Evolutionary conservation across 2,329 filamentous ascomycete species (phyloP), one percentile per base, ranked within the genome.

Genomic region (Xylaria sp.): DNA sequence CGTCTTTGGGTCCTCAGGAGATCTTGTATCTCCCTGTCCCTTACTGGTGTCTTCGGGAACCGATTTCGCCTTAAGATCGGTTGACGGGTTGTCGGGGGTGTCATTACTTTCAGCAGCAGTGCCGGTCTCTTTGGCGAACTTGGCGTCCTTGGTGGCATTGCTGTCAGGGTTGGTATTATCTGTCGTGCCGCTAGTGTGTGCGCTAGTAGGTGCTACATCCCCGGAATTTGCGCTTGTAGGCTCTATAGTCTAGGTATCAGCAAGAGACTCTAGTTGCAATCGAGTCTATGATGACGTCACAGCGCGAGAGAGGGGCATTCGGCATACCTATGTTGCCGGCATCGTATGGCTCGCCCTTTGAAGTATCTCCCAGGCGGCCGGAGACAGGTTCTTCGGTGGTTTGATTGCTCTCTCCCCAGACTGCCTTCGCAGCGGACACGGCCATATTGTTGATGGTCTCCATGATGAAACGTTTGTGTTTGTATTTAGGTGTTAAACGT

Each of bases 321-420:
- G 73, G 79, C 88, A 84, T 86, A 83, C 88, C 85, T n/a, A 87
- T 81, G 78, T 96, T 96, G 58, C 93, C 93, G 66, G 89, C 88
- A 77, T 96, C 93, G 74, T 90, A 97, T 0, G 93, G 93, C 78
- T 95, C 90, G 13, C 87, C 88, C 51, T 84, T 85, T 28, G 86
- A 85, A 4, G 92, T 91, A 77, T 90, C 83, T 46, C 93, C 93
- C 66, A 85, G 82, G 60, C 88, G 82, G 26, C 93, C 93, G 23
- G 92, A 91, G 53, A 94, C 79, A 20, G 93, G 93, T 81, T 97
- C 93, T 79, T 83, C 60, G 78, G 73, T 76, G 63, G 61, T 71
- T 63, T 73, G 72, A 42, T 74, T 75, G 66, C 68, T 75, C 36
- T 82, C 81, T 13, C 84, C 84, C 83, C 83, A 87, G 48, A 88